Evolutionary conservation across 225 moss, liverwort and hornwort genomes (phyloP).

Genomic region (Climacium dendroides): DNA sequence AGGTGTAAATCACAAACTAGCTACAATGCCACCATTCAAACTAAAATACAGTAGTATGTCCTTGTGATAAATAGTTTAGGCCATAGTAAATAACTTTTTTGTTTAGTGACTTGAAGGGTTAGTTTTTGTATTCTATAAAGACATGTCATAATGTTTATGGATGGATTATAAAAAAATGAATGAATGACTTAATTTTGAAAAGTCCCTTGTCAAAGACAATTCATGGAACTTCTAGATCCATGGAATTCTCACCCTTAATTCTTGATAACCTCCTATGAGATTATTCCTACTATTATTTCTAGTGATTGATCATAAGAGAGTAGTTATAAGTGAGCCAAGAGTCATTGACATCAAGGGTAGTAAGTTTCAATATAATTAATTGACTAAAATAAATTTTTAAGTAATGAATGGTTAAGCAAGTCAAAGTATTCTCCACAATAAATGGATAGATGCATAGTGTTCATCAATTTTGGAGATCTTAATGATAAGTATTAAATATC

Average conservation of each 20-base stretch:
- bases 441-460: not conserved
- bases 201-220: not conserved
- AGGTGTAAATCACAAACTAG: accelerated
- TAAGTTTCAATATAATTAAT: not conserved
- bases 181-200: not conserved
- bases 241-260: not conserved
- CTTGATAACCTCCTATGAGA: accelerated
- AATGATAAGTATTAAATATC: not conserved
- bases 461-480: not conserved
- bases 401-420: no score
- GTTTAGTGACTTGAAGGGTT: not conserved
- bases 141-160: not conserved
- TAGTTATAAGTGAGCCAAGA: not conserved
- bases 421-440: not conserved
- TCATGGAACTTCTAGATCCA: accelerated
- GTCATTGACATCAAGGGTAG: not conserved
- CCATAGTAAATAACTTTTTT: no score
- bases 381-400: not conserved
- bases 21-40: not conserved
- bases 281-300: no score
- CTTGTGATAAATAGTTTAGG: no score
- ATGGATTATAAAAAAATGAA: not conserved
- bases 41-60: no score
- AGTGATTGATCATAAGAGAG: not conserved
- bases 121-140: not conserved